Evolutionary conservation across 1,284 basidiomycete species (phyloP).

Genomic region (Anthracocystis walkeri): DNA sequence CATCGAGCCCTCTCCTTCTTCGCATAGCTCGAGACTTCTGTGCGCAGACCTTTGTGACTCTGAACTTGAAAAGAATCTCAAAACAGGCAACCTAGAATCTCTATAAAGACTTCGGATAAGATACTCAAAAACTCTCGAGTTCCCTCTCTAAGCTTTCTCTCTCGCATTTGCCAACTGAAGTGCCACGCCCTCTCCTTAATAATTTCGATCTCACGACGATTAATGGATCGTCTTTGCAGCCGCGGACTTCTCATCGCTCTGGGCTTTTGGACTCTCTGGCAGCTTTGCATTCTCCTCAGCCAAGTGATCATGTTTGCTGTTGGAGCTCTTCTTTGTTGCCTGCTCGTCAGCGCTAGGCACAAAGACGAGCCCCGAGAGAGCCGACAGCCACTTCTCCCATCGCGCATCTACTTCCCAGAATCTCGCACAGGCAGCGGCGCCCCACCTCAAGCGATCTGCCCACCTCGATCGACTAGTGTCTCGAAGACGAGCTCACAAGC

Average conservation of each 20-base stretch:
- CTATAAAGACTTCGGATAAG: too few relatives aligned
- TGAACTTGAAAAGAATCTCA: not conserved
- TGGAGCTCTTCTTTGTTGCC: not conserved
- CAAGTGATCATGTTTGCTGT: not conserved
- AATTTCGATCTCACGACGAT: not conserved
- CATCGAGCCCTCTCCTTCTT: not conserved
- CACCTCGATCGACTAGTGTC: too few relatives aligned
- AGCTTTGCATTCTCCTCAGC: conserved; percentile 11
- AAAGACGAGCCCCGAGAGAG: too few relatives aligned
- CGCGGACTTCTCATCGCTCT: conserved; percentile 4
- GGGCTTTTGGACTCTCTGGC: conserved; percentile 10
- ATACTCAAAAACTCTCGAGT: too few relatives aligned
- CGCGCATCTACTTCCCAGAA: not conserved
- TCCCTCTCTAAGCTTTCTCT: too few relatives aligned
- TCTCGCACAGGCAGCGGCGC: not conserved
- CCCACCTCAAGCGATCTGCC: too few relatives aligned
- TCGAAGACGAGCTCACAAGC: too few relatives aligned
- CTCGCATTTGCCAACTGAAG: not conserved
- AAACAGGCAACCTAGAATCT: too few relatives aligned
- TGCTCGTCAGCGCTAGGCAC: not conserved
- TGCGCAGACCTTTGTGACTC: not conserved
- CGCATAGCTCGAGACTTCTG: not conserved
- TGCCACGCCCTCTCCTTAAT: too few relatives aligned
- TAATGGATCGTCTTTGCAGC: not conserved
- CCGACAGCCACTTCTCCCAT: too few relatives aligned